Conservation (phyloP, 23 red algal species). For the Agarophyton chilense region DNA sequence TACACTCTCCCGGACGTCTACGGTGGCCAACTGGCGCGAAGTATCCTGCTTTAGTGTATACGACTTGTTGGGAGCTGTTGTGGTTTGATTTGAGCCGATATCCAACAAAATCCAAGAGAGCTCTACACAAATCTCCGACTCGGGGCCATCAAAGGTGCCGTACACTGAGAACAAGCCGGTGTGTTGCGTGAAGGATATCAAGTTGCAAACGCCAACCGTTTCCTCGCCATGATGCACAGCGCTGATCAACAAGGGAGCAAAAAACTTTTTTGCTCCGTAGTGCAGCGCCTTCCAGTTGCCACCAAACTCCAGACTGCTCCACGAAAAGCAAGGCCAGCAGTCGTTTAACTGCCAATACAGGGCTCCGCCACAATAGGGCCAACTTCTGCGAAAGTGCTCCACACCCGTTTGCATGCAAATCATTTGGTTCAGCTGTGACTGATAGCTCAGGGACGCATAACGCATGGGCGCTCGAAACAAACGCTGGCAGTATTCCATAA, state of each 20-base stretch:
- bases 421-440: constrained; percentile 50
- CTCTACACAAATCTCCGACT: not conserved
- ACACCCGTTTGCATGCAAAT: constrained; percentile 37
- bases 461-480: constrained; percentile 8
- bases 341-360: constrained; percentile 68
- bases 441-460: constrained; percentile 23
- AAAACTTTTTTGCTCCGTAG: constrained; percentile 22
- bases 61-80: not conserved
- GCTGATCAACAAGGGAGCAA: constrained; percentile 29
- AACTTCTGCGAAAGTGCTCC: constrained; percentile 47
- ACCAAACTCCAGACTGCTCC: constrained; percentile 49
- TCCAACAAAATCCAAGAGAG: not conserved
- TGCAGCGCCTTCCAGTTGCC: constrained; percentile 63
- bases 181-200: not conserved
- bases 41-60: constrained; percentile 6
- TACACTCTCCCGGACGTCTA: not conserved
- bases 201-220: constrained; percentile 22
- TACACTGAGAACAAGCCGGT: constrained; percentile 14
- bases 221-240: constrained; percentile 36
- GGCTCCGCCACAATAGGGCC: constrained; percentile 43
- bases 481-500: constrained; percentile 43
- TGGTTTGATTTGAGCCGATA: not conserved
- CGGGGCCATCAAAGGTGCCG: constrained; percentile 12
- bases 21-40: not conserved
- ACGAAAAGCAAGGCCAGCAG: constrained; percentile 48